phyloP scores from a whole-genome alignment of 139 green algal genomes.

The Picochlorum sp. region DNA sequence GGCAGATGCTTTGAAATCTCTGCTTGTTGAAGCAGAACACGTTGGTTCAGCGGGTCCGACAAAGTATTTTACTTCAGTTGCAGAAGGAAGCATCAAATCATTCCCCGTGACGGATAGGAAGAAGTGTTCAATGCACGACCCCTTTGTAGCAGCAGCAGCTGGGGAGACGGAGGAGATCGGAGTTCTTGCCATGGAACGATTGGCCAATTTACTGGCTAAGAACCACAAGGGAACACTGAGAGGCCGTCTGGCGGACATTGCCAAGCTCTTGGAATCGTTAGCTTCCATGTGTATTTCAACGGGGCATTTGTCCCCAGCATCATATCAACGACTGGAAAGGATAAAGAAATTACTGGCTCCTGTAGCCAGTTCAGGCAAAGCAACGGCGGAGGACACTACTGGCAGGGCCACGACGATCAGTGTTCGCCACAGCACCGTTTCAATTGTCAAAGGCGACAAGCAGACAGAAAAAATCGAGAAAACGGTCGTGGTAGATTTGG shows the following conservation, averaged over 20 bases:
- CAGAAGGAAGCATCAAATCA: slow-evolving; percentile 16
- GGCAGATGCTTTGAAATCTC: slow-evolving; percentile 16
- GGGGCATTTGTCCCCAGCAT: slow-evolving; percentile 4
- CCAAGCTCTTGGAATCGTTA: slow-evolving; percentile 23
- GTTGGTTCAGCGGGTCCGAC: slow-evolving; percentile 1
- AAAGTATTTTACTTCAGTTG: slow-evolving; percentile 13
- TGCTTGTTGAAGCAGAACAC: slow-evolving; percentile 13
- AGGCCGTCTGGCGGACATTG: slow-evolving; percentile 22
- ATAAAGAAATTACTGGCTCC: slow-evolving; percentile 13
- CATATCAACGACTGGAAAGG: slow-evolving; percentile 14
- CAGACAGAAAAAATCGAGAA: not conserved
- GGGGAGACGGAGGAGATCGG: slow-evolving; percentile 24
- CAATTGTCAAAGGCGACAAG: not conserved
- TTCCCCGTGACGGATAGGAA: not conserved
- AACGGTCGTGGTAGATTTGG: slow-evolving; percentile 11
- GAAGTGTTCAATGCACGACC: slow-evolving; percentile 3
- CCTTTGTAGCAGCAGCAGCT: slow-evolving; percentile 8
- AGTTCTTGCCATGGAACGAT: slow-evolving; percentile 26
- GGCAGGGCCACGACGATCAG: not conserved
- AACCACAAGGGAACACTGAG: slow-evolving; percentile 19
- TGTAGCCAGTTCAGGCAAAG: slow-evolving; percentile 23
- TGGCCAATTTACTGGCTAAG: slow-evolving; percentile 15
- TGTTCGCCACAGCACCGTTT: not conserved
- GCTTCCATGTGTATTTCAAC: slow-evolving; percentile 14
- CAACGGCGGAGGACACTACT: not conserved